Conservation (phyloP, 73 alveolate species). For the Tetrahymena thermophila region DNA sequence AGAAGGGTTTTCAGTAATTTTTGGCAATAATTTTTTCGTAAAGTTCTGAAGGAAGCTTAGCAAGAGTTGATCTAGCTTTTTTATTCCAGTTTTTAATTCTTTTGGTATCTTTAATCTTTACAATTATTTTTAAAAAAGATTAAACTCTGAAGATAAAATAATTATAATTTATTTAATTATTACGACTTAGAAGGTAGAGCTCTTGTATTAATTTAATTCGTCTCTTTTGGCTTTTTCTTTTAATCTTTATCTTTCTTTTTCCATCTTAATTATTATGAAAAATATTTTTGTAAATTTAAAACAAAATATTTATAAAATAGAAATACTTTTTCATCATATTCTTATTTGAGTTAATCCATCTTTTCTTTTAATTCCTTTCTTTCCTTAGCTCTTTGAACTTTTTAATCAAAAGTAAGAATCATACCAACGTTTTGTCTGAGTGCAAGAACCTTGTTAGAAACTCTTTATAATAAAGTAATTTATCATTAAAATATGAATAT, state of each 20-base stretch:
- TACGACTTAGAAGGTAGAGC: constrained; percentile 51
- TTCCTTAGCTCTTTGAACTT: constrained; percentile 25
- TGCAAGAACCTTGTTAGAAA: constrained; percentile 7
- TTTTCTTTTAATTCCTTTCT: constrained; percentile 49
- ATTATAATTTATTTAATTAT: neutral
- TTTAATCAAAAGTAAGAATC: constrained; percentile 53
- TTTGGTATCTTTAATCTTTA: constrained; percentile 59
- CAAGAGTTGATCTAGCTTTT: constrained; percentile 59
- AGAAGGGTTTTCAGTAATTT: neutral
- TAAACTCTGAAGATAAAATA: neutral
- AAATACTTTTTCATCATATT: constrained; percentile 37
- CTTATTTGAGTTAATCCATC: constrained; percentile 45
- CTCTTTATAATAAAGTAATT: neutral
- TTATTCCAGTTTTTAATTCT: constrained; percentile 62
- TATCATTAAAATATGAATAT: neutral
- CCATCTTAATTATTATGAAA: neutral
- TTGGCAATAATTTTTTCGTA: constrained; percentile 31
- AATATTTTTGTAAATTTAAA: neutral
- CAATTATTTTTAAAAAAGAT: neutral
- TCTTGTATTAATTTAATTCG: constrained; percentile 55
- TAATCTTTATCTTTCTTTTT: constrained; percentile 24
- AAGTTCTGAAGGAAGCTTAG: constrained; percentile 69
- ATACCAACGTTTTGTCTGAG: constrained; percentile 7
- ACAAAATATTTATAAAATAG: neutral
- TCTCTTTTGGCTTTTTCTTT: constrained; percentile 53